Conservation (phyloP, 2,329 filamentous ascomycete genomes). For the Allantophomopsis lycopodina region DNA sequence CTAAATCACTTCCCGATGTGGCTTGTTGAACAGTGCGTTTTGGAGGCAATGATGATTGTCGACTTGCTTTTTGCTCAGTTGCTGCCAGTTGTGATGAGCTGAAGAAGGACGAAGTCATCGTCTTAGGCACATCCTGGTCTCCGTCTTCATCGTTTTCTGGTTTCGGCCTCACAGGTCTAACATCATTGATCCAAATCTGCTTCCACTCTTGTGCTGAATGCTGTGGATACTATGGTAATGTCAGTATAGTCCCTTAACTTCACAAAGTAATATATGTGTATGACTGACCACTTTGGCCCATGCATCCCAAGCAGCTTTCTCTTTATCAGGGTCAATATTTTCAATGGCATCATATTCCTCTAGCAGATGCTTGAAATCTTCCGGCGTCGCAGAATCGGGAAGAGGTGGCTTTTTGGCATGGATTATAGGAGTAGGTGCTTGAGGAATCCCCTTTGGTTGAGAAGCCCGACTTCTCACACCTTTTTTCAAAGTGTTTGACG, state of each 20-base stretch:
- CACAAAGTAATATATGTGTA: not conserved
- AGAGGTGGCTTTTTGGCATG: not conserved
- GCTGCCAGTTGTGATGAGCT: not conserved
- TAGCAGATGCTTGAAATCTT: constrained; percentile 10
- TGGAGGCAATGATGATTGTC: not conserved
- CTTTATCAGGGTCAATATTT: constrained; percentile 7
- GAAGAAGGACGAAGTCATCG: no score
- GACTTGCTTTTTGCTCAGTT: not conserved
- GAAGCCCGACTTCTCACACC: constrained; percentile 1
- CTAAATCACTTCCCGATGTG: no score
- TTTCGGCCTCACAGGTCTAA: constrained; percentile 5
- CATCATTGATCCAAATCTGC: constrained; percentile 13
- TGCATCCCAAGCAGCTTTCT: constrained; percentile 14
- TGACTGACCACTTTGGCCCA: constrained; percentile 12
- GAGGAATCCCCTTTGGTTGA: not conserved
- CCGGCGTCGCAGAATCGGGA: constrained; percentile 2
- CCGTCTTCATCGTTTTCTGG: no score
- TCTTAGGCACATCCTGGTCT: no score
- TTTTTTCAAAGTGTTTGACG: not conserved
- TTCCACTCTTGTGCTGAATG: constrained; percentile 19
- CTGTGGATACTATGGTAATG: constrained; percentile 9
- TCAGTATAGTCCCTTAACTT: constrained; percentile 1
- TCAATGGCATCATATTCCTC: constrained; percentile 9
- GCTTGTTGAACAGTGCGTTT: not conserved
- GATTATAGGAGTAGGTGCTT: not conserved